These are phyloP conservation scores for Kockiozyma suomiensis DNA, from an alignment of 805 yeast species.

Conservation along the genomic window DNA sequence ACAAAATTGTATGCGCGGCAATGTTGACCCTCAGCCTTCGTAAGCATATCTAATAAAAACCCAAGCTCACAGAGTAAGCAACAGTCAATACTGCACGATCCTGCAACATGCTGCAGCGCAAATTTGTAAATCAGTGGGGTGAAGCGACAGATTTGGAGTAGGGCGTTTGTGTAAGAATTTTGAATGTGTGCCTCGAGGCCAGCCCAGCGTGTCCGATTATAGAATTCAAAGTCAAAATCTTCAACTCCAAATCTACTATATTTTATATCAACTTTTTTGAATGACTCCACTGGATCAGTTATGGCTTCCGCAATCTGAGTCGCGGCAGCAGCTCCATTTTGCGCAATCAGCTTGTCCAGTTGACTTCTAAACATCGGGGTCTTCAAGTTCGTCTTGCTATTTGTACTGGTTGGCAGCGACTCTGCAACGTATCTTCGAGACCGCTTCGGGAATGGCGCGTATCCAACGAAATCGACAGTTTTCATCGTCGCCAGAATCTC, in stretches of 20 bases:
- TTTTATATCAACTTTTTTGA: constrained; percentile 69
- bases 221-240: constrained; percentile 79
- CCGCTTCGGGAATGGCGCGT: constrained; percentile 56
- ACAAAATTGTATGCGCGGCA: constrained; percentile 84
- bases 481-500: constrained; percentile 48
- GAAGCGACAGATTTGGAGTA: constrained; percentile 78
- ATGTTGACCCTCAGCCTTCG: constrained; percentile 73
- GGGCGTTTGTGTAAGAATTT: constrained; percentile 74
- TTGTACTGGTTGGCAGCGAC: constrained; percentile 31
- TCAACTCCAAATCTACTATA: constrained; percentile 91
- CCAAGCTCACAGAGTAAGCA: constrained; percentile 79
- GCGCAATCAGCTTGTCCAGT: constrained; percentile 25
- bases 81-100: constrained; percentile 50
- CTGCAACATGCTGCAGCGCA: constrained; percentile 57
- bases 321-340: constrained; percentile 6
- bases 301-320: constrained; percentile 15
- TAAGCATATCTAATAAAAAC: constrained; percentile 87
- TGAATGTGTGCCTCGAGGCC: constrained; percentile 90
- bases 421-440: constrained; percentile 41
- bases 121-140: constrained; percentile 72
- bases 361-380: constrained; percentile 35
- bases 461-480: constrained; percentile 44
- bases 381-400: constrained; percentile 17
- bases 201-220: constrained; percentile 70
- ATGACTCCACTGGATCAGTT: constrained; percentile 41